Evolutionary conservation across 805 yeast species (phyloP).

Genomic region (Sporopachydermia quercuum): DNA sequence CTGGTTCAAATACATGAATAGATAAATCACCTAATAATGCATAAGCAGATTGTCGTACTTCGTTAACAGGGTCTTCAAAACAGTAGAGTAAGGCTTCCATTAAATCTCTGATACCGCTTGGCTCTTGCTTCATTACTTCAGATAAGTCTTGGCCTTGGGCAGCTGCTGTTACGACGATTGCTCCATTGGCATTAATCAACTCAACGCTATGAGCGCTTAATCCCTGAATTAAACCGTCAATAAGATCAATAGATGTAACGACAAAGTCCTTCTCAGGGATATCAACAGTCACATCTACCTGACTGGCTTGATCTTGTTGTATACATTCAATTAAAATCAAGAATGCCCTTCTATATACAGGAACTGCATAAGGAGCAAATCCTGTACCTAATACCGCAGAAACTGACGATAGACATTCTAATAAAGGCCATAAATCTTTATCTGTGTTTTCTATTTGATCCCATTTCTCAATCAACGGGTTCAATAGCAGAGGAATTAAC

Average conservation of each 20-base stretch:
- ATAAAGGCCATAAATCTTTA: slow-evolving; percentile 75
- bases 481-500: slow-evolving; percentile 49
- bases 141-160: not conserved
- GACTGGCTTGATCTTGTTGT: slow-evolving; percentile 46
- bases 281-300: slow-evolving; percentile 28
- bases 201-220: slow-evolving; percentile 48
- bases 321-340: slow-evolving; percentile 56
- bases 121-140: slow-evolving; percentile 18
- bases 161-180: slow-evolving; percentile 5
- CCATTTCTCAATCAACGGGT: slow-evolving; percentile 80
- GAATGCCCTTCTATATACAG: slow-evolving; percentile 68
- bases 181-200: slow-evolving; percentile 24
- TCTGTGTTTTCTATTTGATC: slow-evolving; percentile 59
- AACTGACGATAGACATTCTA: slow-evolving; percentile 85
- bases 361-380: slow-evolving; percentile 80
- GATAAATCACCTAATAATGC: slow-evolving; percentile 87
- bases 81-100: slow-evolving; percentile 53
- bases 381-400: slow-evolving; percentile 76
- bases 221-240: slow-evolving; percentile 91
- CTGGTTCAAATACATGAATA: slow-evolving; percentile 34
- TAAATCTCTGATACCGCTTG: slow-evolving; percentile 22
- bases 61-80: slow-evolving; percentile 60
- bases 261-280: slow-evolving; percentile 83
- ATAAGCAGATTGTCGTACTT: slow-evolving; percentile 87
- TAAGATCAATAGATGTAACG: slow-evolving; percentile 75